Conservation (phyloP, 148 eudicot genomes). For the Nyssa sinensis region DNA sequence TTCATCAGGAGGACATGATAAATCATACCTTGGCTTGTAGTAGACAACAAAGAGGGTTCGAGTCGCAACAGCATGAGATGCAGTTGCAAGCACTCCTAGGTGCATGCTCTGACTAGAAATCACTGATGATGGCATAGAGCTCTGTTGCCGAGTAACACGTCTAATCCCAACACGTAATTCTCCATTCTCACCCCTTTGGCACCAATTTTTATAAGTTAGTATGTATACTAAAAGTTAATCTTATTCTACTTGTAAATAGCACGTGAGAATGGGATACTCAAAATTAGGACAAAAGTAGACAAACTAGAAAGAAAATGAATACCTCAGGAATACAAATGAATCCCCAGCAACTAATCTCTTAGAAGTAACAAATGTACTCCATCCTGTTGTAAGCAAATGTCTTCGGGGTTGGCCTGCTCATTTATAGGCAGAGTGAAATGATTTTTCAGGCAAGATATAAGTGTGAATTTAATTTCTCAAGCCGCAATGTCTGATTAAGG, state of each 20-base stretch:
- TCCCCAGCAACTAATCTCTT: conserved; percentile 96
- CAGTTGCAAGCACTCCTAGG: conserved; percentile 96
- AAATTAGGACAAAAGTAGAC: background rate
- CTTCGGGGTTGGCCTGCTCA: conserved; percentile 87
- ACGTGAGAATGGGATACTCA: background rate
- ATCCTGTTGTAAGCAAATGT: conserved; percentile 96
- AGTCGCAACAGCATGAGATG: conserved; percentile 79
- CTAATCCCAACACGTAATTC: conserved; percentile 89
- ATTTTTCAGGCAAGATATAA: background rate
- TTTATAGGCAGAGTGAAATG: background rate
- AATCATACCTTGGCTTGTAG: conserved; percentile 83
- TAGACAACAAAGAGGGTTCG: conserved; percentile 72
- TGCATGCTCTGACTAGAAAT: conserved; percentile 98
- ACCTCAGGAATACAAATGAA: conserved; percentile 94
- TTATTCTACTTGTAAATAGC: background rate
- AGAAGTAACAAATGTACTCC: conserved; percentile 96
- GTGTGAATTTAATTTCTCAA: background rate
- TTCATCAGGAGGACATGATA: background rate
- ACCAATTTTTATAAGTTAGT: background rate
- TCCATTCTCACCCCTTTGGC: conserved; percentile 64
- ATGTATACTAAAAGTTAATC: background rate
- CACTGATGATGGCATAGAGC: conserved; percentile 84
- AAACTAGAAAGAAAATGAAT: background rate
- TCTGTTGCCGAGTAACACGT: conserved; percentile 70
- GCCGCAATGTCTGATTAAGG: background rate